Conservation (phyloP, 2,329 filamentous ascomycete species). For the Ilyonectria robusta region DNA sequence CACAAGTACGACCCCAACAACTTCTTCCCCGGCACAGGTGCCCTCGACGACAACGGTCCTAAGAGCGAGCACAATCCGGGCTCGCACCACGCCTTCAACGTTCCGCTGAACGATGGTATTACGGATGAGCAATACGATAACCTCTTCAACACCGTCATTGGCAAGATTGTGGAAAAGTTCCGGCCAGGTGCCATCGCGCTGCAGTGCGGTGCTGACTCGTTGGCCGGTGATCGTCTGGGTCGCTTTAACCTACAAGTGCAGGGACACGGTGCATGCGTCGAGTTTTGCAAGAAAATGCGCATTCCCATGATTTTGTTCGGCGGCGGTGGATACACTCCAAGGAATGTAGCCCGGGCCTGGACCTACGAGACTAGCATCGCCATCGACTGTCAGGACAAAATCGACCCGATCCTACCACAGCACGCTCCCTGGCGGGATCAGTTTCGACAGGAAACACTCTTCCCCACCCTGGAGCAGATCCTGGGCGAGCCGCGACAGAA, state of each 20-base stretch:
- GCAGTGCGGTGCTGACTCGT: slow-evolving; percentile 94
- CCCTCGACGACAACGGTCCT: slow-evolving; percentile 86
- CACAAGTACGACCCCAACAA: slow-evolving; percentile 91
- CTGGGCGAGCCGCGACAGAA: slow-evolving; percentile 80
- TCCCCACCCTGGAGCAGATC: slow-evolving; percentile 85
- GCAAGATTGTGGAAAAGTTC: slow-evolving; percentile 84
- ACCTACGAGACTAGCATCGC: slow-evolving; percentile 96
- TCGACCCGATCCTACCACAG: slow-evolving; percentile 80
- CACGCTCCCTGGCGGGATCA: slow-evolving; percentile 90
- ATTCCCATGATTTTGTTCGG: slow-evolving; percentile 92
- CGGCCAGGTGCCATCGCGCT: slow-evolving; percentile 92
- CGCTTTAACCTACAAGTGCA: slow-evolving; percentile 97
- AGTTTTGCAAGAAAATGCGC: slow-evolving; percentile 85
- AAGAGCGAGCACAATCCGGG: slow-evolving; percentile 87
- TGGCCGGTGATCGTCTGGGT: slow-evolving; percentile 93
- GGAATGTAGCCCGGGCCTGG: slow-evolving; percentile 97
- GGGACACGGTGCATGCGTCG: slow-evolving; percentile 92
- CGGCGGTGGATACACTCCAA: slow-evolving; percentile 94
- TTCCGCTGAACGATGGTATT: slow-evolving; percentile 91
- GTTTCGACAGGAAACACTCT: slow-evolving; percentile 89
- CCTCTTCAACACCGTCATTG: slow-evolving; percentile 87
- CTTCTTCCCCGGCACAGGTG: slow-evolving; percentile 95
- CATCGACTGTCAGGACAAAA: slow-evolving; percentile 79
- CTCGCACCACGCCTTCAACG: slow-evolving; percentile 90
- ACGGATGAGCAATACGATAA: slow-evolving; percentile 89